Evolutionary conservation across 2,329 filamentous ascomycete species (phyloP).

Genomic region (Penicillium sp.): DNA sequence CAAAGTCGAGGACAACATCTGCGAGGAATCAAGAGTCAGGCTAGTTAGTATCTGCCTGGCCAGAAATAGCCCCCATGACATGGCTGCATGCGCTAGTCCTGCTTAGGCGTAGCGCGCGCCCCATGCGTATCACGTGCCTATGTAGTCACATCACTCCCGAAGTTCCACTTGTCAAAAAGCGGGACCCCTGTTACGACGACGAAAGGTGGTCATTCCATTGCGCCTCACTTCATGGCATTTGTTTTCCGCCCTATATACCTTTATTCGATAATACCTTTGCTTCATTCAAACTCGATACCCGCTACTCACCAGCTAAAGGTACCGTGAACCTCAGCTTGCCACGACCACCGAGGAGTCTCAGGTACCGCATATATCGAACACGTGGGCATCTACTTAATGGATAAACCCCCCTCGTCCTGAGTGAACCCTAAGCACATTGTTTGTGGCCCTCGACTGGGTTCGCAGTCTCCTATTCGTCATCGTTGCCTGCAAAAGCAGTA

Average conservation of each 20-base stretch:
- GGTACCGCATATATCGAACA: slow-evolving; percentile 3
- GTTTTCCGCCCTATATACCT: not conserved
- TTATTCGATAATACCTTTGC: not conserved
- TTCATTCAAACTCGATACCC: not conserved
- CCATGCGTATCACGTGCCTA: not conserved
- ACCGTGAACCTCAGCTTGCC: not conserved
- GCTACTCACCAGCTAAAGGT: not conserved
- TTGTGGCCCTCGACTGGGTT: slow-evolving; percentile 1
- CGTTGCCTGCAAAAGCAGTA: slow-evolving; percentile 3
- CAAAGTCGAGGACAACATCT: no score
- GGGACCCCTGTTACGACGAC: slow-evolving; percentile 7
- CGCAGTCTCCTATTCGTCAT: slow-evolving; percentile 12
- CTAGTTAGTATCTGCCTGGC: not conserved
- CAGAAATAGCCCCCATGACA: not conserved
- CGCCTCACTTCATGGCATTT: not conserved
- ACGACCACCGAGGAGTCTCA: not conserved
- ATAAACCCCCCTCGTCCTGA: not conserved
- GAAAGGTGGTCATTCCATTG: slow-evolving; percentile 1
- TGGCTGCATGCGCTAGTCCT: not conserved
- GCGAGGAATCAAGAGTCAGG: no score
- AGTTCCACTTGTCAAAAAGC: not conserved
- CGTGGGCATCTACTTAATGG: slow-evolving; percentile 6
- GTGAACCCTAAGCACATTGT: not conserved
- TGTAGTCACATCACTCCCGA: no score
- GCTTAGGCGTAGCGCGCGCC: not conserved